phyloP scores from a whole-genome alignment of 768 basidiomycete genomes.

The Mycena sanguinolenta region DNA sequence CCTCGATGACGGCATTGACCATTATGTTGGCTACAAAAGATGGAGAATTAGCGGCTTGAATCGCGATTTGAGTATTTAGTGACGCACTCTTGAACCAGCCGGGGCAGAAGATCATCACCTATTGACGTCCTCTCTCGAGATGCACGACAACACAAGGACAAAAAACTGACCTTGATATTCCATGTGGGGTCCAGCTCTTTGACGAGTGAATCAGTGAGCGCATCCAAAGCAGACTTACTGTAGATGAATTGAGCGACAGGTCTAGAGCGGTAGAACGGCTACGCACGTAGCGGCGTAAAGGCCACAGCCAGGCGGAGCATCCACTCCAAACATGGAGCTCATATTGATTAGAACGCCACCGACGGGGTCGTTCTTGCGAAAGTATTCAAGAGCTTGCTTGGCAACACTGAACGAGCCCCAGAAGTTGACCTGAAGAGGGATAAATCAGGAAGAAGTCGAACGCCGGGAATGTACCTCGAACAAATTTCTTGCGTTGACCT shows the following conservation, averaged over 20 bases:
- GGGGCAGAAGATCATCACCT: conserved; percentile 34
- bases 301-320: too few species aligned
- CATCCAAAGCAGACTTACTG: too few species aligned
- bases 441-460: not conserved
- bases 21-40: conserved; percentile 33
- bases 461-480: conserved; percentile 47
- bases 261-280: too few species aligned
- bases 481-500: conserved; percentile 47
- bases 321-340: conserved; percentile 50
- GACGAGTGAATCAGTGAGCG: too few species aligned
- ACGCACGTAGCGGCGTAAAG: too few species aligned
- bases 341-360: conserved; percentile 56
- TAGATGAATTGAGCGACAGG: too few species aligned
- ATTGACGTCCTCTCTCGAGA: too few species aligned
- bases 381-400: conserved; percentile 48
- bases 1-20: conserved; percentile 33
- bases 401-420: conserved; percentile 53
- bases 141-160: too few species aligned
- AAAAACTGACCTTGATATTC: too few species aligned
- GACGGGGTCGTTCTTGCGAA: conserved; percentile 55
- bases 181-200: too few species aligned
- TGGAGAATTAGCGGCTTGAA: not conserved
- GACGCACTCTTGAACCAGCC: conserved; percentile 38
- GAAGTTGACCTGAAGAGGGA: conserved; percentile 44
- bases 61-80: not conserved